Evolutionary conservation across 305 asterid genomes (phyloP).

Genomic region (Rubia balearica): DNA sequence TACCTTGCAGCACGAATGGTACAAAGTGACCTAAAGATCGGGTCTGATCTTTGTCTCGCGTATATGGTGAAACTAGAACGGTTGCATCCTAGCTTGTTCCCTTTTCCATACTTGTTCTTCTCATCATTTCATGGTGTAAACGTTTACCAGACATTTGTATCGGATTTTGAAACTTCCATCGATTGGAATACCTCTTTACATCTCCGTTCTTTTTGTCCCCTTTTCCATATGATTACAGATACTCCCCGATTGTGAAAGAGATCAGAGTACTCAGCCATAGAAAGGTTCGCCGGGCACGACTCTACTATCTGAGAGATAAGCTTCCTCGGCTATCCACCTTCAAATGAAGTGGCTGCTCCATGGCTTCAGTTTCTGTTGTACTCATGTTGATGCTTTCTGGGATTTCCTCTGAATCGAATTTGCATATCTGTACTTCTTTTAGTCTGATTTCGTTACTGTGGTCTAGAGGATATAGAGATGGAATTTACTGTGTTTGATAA

Average conservation of each 20-base stretch:
- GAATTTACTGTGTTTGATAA: not conserved
- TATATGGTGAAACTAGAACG: not conserved
- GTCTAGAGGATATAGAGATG: not conserved
- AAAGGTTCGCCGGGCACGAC: constrained; percentile 77
- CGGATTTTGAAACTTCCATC: not conserved
- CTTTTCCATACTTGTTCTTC: too few species aligned
- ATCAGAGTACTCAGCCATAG: constrained; percentile 69
- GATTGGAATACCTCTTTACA: not conserved
- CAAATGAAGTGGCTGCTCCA: constrained; percentile 43
- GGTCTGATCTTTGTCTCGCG: not conserved
- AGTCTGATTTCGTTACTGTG: not conserved
- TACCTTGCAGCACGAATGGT: not conserved
- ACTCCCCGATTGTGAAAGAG: constrained; percentile 79
- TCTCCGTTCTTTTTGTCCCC: not conserved
- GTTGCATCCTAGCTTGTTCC: not conserved
- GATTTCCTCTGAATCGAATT: not conserved
- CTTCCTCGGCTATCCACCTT: constrained; percentile 93
- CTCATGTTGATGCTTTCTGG: not conserved
- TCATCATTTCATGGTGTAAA: not conserved
- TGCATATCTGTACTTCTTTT: not conserved
- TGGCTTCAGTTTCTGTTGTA: constrained; percentile 4
- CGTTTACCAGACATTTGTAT: not conserved
- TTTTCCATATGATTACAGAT: constrained; percentile 38
- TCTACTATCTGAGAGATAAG: constrained; percentile 83
- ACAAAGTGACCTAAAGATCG: not conserved